Conservation (phyloP, 345 rosid genomes). For the Acer yangbiense region DNA sequence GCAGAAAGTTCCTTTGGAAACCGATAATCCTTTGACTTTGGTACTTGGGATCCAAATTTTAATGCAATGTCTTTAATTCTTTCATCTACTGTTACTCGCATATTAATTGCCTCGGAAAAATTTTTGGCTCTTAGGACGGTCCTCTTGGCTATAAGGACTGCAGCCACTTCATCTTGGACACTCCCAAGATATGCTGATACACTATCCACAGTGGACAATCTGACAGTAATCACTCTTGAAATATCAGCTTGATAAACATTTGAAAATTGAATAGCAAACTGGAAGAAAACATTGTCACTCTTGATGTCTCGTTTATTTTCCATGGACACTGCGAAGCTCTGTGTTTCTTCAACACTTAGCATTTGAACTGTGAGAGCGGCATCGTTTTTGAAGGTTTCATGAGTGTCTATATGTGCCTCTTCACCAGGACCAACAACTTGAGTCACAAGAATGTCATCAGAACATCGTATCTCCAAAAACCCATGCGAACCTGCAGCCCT, state of each 20-base stretch:
- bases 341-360: slow-evolving; percentile 94
- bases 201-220: slow-evolving; percentile 83
- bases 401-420: slow-evolving; percentile 79
- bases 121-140: slow-evolving; percentile 75
- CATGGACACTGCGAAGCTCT: slow-evolving; percentile 85
- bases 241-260: slow-evolving; percentile 90
- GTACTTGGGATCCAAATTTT: slow-evolving; percentile 78
- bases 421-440: slow-evolving; percentile 99
- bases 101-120: slow-evolving; percentile 65
- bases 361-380: slow-evolving; percentile 71
- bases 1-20: slow-evolving; percentile 84
- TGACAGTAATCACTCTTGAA: slow-evolving; percentile 80
- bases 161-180: slow-evolving; percentile 83
- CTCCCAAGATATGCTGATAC: slow-evolving; percentile 83
- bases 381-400: slow-evolving; percentile 71
- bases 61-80: slow-evolving; percentile 85
- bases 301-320: slow-evolving; percentile 84
- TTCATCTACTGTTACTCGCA: slow-evolving; percentile 80
- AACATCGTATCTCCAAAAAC: slow-evolving; percentile 86
- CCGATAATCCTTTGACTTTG: slow-evolving; percentile 75
- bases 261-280: slow-evolving; percentile 76
- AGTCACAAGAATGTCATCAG: slow-evolving; percentile 85
- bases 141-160: slow-evolving; percentile 89
- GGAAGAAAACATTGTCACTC: slow-evolving; percentile 69
- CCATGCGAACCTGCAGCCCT: slow-evolving; percentile 90